Evolutionary conservation across 306 rosid genomes (phyloP).

Genomic region (Sphenostylis stenocarpa): DNA sequence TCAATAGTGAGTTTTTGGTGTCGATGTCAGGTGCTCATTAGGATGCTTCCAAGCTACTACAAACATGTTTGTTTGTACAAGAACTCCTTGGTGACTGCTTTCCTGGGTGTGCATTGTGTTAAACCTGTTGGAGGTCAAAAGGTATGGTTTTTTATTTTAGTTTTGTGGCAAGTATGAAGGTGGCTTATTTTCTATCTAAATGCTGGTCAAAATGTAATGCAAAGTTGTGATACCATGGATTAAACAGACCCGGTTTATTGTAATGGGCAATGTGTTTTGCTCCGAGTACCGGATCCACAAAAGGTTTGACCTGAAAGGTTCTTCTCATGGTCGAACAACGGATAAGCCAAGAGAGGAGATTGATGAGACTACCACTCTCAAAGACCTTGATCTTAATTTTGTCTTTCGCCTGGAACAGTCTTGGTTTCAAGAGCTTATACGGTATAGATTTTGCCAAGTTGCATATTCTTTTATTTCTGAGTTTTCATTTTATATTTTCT

Average conservation of each 20-base stretch:
- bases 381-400: conserved; percentile 60
- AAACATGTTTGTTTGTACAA: conserved; percentile 54
- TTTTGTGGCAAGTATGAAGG: not conserved
- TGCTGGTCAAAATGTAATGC: conserved; percentile 7
- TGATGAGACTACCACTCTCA: conserved; percentile 62
- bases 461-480: not conserved
- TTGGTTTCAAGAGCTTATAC: conserved; percentile 60
- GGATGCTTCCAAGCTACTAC: conserved; percentile 61
- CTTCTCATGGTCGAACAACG: conserved; percentile 55
- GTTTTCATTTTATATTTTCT: not conserved
- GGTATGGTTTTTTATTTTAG: conserved; percentile 36
- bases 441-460: conserved; percentile 31
- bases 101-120: conserved; percentile 61
- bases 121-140: conserved; percentile 63
- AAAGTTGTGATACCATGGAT: conserved; percentile 10
- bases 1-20: conserved; percentile 22
- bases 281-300: conserved; percentile 58
- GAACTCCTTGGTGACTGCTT: conserved; percentile 53
- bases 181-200: not conserved
- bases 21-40: conserved; percentile 54
- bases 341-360: conserved; percentile 54
- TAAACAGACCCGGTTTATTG: conserved; percentile 53
- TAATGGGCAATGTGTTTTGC: conserved; percentile 65
- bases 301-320: conserved; percentile 65
- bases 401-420: conserved; percentile 53